Percentiles rank a stretch among this genome's conserved stretches.
Evolutionary conservation across 495 filamentous ascomycete genomes (phyloP).

Genomic region (Aspergillus ellipticus): DNA sequence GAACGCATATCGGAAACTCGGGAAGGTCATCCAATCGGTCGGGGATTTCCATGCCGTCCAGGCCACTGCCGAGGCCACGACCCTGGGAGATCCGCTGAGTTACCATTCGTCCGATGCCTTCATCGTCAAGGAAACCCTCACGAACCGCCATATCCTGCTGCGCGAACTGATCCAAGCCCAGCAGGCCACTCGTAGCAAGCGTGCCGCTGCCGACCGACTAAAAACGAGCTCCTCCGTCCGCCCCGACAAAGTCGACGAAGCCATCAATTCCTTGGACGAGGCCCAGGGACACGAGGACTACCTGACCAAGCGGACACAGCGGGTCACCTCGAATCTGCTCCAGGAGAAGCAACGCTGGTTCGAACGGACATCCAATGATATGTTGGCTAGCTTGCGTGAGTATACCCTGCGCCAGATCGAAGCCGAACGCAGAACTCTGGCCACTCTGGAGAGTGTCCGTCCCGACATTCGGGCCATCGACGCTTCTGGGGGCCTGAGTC

Average conservation of each 20-base stretch:
- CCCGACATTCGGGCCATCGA: conserved; percentile 94
- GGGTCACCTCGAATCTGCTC: conserved; percentile 85
- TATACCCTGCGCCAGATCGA: conserved; percentile 95
- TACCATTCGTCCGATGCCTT: conserved; percentile 97
- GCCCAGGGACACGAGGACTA: conserved; percentile 74
- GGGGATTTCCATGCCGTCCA: conserved; percentile 98
- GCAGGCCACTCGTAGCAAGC: conserved; percentile 70
- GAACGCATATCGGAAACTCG: conserved; percentile 91
- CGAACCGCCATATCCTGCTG: conserved; percentile 97
- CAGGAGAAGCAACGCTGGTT: conserved; percentile 91
- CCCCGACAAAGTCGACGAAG: conserved; percentile 94
- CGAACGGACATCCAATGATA: conserved; percentile 74
- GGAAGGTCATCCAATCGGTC: conserved; percentile 84
- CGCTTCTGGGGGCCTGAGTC: conserved; percentile 78
- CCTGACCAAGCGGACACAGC: conserved; percentile 74
- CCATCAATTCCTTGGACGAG: conserved; percentile 82
- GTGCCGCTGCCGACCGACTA: conserved; percentile 80
- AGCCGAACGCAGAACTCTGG: conserved; percentile 85
- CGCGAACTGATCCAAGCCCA: conserved; percentile 89
- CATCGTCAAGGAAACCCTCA: conserved; percentile 98
- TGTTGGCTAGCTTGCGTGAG: conserved; percentile 77
- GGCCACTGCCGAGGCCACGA: conserved; percentile 93
- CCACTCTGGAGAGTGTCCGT: conserved; percentile 85
- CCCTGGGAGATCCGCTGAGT: conserved; percentile 85
- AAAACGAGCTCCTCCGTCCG: conserved; percentile 79